Conservation (phyloP, 2,329 filamentous ascomycete species). For the Clonostachys sp. region DNA sequence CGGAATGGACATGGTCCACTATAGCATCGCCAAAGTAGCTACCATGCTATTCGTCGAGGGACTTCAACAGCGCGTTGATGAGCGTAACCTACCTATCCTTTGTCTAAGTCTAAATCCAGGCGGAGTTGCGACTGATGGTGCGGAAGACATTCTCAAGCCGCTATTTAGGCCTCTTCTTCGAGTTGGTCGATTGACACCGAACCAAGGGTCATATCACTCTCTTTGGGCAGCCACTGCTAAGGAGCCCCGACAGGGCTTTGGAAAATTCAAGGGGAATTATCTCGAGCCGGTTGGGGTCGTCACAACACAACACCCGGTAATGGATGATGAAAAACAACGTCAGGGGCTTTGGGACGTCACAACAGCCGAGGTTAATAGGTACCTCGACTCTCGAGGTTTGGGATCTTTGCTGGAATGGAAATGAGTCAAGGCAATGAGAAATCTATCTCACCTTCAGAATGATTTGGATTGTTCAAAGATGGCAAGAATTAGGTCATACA, state of each 20-base stretch:
- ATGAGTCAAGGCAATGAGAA: no score
- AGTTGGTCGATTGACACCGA: conserved; percentile 3
- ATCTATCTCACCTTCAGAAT: no score
- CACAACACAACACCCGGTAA: conserved; percentile 4
- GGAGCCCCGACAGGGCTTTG: conserved; percentile 4
- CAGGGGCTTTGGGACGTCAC: conserved; percentile 10
- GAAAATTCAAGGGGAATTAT: conserved; percentile 10
- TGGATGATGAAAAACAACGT: conserved; percentile 5
- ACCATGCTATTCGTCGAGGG: conserved; percentile 11
- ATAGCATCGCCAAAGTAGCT: conserved; percentile 13
- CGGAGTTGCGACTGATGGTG: conserved; percentile 4
- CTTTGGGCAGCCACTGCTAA: conserved; percentile 11
- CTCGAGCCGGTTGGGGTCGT: conserved; percentile 8
- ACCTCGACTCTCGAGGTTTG: neutral
- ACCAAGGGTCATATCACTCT: conserved; percentile 7
- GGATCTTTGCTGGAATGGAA: no score
- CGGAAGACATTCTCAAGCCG: neutral
- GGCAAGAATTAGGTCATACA: no score
- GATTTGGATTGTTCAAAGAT: no score
- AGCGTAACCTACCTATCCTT: conserved; percentile 5
- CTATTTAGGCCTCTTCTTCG: neutral
- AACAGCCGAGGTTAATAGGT: conserved; percentile 5
- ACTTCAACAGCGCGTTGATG: conserved; percentile 11
- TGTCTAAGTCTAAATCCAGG: conserved; percentile 11
- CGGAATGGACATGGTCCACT: conserved; percentile 12